phyloP scores from a whole-genome alignment of 73 alveolate species.

The Effrenium voratum region DNA sequence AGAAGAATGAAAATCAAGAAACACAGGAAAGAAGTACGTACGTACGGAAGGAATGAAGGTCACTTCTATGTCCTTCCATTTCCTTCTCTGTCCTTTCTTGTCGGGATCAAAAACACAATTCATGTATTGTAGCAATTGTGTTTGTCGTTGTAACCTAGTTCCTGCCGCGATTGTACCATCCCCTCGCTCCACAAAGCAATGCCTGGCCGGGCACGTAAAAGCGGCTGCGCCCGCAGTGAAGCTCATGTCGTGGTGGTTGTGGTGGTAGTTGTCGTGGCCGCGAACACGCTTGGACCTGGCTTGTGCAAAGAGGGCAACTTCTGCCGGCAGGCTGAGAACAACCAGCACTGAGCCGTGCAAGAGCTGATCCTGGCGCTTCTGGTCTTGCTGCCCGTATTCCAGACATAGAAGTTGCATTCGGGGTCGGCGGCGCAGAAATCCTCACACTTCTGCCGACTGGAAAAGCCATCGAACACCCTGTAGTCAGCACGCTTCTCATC shows the following conservation, averaged over 20 bases:
- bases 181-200: too few species aligned
- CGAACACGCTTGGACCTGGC: background rate
- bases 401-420: background rate
- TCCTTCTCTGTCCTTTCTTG: too few species aligned
- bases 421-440: background rate
- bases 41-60: too few species aligned
- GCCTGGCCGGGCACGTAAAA: too few species aligned
- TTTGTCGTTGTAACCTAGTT: too few species aligned
- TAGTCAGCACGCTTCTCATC: conserved; percentile 1
- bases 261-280: background rate
- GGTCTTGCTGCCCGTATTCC: background rate
- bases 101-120: too few species aligned
- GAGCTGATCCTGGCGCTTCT: background rate
- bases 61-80: too few species aligned
- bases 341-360: background rate
- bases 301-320: background rate
- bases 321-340: background rate
- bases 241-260: background rate
- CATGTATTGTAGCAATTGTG: too few species aligned
- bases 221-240: too few species aligned
- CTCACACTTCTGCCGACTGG: background rate
- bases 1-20: too few species aligned
- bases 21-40: too few species aligned
- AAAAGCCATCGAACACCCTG: background rate
- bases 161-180: too few species aligned